Conservation (phyloP, 805 yeast species). For the Saccharomycopsis oosterbeekiorum region DNA sequence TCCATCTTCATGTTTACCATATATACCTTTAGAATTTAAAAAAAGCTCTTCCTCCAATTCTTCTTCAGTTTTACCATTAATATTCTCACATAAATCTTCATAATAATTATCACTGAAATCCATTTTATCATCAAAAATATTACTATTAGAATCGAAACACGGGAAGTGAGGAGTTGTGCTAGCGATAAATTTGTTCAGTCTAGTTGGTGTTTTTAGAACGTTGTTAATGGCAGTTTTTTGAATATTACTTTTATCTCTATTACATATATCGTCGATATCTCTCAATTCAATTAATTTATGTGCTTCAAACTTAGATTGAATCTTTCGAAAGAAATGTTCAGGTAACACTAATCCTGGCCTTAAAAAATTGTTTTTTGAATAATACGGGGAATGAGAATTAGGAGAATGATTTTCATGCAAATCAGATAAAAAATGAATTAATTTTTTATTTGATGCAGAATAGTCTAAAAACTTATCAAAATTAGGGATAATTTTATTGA, state of each 20-base stretch:
- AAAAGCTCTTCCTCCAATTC: conserved; percentile 43
- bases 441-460: conserved; percentile 25
- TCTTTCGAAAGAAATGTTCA: conserved; percentile 79
- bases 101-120: conserved; percentile 1
- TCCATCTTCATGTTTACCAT: conserved; percentile 66
- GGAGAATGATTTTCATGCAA: conserved; percentile 4
- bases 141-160: background rate
- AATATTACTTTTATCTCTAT: conserved; percentile 9
- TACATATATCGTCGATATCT: conserved; percentile 10
- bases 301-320: conserved; percentile 35
- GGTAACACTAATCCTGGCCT: conserved; percentile 73
- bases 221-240: background rate
- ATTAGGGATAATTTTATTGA: conserved; percentile 53
- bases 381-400: background rate
- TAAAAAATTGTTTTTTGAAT: conserved; percentile 15
- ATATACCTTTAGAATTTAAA: conserved; percentile 53
- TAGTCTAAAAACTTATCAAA: conserved; percentile 39
- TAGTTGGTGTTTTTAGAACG: conserved; percentile 4
- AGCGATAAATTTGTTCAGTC: background rate
- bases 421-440: conserved; percentile 21
- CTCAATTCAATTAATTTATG: conserved; percentile 12
- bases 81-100: background rate
- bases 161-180: background rate
- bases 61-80: conserved; percentile 18
- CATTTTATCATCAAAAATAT: background rate